Conservation (phyloP, 2,329 filamentous ascomycete species). For the Dryadomyces quercivorus region DNA sequence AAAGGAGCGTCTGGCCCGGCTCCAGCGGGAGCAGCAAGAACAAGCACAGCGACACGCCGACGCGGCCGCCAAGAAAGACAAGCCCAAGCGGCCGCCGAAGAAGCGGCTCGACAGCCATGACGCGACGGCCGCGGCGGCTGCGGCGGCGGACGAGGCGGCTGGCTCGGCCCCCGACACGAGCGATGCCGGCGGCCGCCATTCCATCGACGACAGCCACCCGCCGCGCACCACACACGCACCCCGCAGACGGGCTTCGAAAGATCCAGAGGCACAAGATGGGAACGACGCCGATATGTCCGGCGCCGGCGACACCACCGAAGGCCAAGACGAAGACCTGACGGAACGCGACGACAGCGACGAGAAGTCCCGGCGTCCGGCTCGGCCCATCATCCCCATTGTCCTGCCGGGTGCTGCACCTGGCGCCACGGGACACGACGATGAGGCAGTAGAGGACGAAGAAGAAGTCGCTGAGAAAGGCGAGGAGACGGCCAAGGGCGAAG, state of each 20-base stretch:
- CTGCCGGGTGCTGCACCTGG: not conserved
- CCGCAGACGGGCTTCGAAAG: conserved; percentile 41
- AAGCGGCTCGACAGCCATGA: conserved; percentile 43
- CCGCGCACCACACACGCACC: conserved; percentile 28
- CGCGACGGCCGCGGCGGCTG: conserved; percentile 1
- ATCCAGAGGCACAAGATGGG: conserved; percentile 39
- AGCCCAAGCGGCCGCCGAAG: conserved; percentile 69
- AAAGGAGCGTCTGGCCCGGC: conserved; percentile 86
- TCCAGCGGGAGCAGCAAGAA: conserved; percentile 90
- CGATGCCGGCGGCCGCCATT: conserved; percentile 35
- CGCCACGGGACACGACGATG: not conserved
- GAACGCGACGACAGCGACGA: conserved; percentile 68
- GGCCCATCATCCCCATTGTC: conserved; percentile 4
- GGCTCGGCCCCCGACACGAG: conserved; percentile 26
- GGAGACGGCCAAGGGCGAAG: not conserved
- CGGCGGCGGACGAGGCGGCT: conserved; percentile 16
- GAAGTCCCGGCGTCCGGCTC: conserved; percentile 23
- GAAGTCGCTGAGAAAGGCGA: conserved; percentile 1
- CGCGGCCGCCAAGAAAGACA: conserved; percentile 69
- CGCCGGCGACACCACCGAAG: conserved; percentile 51
- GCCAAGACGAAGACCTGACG: conserved; percentile 44
- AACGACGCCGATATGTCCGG: conserved; percentile 56
- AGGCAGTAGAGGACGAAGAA: not conserved
- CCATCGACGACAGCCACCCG: conserved; percentile 34
- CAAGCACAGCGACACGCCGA: conserved; percentile 75